phyloP scores from a whole-genome alignment of 192 early-diverging fungal genomes.

The Cetraspora pellucida region DNA sequence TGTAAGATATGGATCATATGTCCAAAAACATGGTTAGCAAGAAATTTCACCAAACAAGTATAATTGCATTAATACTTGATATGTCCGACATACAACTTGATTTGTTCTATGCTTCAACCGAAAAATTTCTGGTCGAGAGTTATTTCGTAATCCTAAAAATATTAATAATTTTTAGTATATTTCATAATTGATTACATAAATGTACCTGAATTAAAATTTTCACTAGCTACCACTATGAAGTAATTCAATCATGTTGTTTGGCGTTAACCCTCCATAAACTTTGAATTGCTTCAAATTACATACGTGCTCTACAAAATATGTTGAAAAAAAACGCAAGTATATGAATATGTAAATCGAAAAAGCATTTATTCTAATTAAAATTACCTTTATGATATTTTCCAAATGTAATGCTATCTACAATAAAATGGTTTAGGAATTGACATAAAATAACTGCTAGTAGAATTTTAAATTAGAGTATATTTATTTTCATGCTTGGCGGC shows the following conservation, averaged over 20 bases:
- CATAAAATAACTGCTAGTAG: too few relatives aligned
- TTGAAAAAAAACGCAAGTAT: not conserved
- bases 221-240: conserved; percentile 63
- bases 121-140: conserved; percentile 86
- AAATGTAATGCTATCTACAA: conserved; percentile 82
- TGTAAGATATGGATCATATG: not conserved
- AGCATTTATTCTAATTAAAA: not conserved
- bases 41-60: not conserved
- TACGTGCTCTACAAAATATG: conserved; percentile 62
- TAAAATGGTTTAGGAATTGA: not conserved
- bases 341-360: not conserved
- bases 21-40: not conserved
- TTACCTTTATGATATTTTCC: conserved; percentile 87
- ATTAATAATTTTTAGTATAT: not conserved
- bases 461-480: not conserved
- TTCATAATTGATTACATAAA: not conserved
- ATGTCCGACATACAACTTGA: conserved; percentile 57
- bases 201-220: not conserved
- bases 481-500: not conserved
- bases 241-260: conserved; percentile 86
- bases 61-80: not conserved
- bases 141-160: conserved; percentile 58
- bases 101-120: conserved; percentile 74
- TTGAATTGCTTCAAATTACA: conserved; percentile 98
- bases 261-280: conserved; percentile 83